phyloP scores from a whole-genome alignment of 768 basidiomycete genomes.

The Panaeolus cyanescens region DNA sequence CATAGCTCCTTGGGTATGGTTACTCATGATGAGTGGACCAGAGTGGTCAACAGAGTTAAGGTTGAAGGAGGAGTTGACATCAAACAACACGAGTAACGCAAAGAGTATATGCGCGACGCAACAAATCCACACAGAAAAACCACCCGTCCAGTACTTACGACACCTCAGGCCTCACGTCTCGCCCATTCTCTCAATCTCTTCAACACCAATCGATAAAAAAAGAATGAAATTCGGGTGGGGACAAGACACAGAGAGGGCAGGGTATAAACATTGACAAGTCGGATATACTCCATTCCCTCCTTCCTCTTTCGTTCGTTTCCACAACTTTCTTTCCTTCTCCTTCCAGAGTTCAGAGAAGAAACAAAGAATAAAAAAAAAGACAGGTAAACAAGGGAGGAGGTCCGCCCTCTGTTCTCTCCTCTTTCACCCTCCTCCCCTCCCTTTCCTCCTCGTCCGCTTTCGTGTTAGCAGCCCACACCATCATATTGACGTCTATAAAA shows the following conservation, averaged over 20 bases:
- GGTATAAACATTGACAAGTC: neutral
- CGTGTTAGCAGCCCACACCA: neutral
- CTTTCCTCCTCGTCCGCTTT: neutral
- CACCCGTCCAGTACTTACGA: no score
- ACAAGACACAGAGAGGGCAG: neutral
- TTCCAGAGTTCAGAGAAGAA: conserved; percentile 6
- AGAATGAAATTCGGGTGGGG: neutral
- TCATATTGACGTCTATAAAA: conserved; percentile 1
- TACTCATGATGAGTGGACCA: no score
- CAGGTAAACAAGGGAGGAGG: conserved; percentile 4
- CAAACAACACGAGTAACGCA: no score
- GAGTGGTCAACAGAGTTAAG: no score
- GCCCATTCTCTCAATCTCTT: no score
- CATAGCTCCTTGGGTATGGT: no score
- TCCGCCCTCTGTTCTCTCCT: conserved; percentile 2
- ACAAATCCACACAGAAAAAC: no score
- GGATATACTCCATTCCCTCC: neutral
- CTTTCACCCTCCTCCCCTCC: neutral
- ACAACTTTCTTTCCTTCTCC: neutral
- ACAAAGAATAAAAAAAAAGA: conserved; percentile 3
- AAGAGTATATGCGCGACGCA: no score
- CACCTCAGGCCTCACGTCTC: no score
- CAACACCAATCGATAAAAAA: neutral
- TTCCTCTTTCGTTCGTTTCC: neutral
- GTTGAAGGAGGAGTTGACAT: no score